Evolutionary conservation across 768 basidiomycete genomes (phyloP).

Genomic region (Phaeotremella skinneri): DNA sequence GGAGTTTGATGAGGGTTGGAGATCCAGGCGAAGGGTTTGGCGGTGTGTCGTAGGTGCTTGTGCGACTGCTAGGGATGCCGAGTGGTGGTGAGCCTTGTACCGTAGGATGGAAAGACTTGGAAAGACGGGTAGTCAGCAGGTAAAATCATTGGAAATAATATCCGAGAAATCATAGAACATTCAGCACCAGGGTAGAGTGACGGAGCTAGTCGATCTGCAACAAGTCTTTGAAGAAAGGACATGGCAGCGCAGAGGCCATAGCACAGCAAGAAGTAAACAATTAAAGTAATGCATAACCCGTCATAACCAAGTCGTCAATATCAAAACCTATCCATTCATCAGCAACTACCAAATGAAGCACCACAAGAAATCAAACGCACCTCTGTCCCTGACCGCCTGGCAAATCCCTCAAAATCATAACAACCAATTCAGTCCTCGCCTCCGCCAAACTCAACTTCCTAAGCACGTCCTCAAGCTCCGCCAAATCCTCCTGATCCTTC

Average conservation of each 20-base stretch:
- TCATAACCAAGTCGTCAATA: background rate
- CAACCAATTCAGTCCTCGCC: slow-evolving; percentile 78
- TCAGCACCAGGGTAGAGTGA: background rate
- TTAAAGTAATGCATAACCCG: background rate
- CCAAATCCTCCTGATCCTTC: slow-evolving; percentile 71
- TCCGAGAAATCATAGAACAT: background rate
- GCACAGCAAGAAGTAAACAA: background rate
- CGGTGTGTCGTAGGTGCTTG: slow-evolving; percentile 25
- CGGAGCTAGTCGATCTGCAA: background rate
- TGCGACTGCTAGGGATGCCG: slow-evolving; percentile 32
- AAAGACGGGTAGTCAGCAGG: background rate
- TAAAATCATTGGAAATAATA: background rate
- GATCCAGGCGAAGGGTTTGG: slow-evolving; percentile 30
- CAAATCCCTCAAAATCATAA: slow-evolving; percentile 85
- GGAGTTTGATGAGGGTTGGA: slow-evolving; percentile 22
- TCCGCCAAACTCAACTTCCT: slow-evolving; percentile 75
- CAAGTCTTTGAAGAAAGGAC: background rate
- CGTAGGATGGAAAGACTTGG: background rate
- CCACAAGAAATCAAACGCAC: slow-evolving; percentile 10
- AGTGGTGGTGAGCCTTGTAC: slow-evolving; percentile 20
- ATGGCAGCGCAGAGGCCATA: background rate
- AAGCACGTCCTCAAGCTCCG: slow-evolving; percentile 70
- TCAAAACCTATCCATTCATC: background rate
- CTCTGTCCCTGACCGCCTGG: slow-evolving; percentile 47
- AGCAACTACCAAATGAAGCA: background rate